Conservation (phyloP, 495 filamentous ascomycete species). For the Neurospora sp. region DNA sequence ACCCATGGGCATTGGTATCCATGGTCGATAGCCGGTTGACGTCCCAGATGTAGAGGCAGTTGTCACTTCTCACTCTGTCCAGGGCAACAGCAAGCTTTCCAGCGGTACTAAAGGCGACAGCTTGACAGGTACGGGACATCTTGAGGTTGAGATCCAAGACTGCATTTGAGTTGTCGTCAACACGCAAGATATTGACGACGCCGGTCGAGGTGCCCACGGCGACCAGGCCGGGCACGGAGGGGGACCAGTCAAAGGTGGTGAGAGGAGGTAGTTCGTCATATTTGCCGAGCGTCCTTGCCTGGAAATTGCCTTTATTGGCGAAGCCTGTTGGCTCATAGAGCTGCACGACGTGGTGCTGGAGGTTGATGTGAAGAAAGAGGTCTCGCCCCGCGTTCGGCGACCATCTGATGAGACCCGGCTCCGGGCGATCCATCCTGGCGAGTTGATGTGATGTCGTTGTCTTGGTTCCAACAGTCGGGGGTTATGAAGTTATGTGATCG, state of each 20-base stretch:
- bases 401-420: slow-evolving; percentile 65
- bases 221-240: slow-evolving; percentile 54
- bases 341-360: slow-evolving; percentile 67
- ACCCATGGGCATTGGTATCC: slow-evolving; percentile 26
- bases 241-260: slow-evolving; percentile 94
- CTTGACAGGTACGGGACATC: slow-evolving; percentile 80
- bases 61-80: slow-evolving; percentile 85
- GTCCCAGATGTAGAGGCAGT: slow-evolving; percentile 91
- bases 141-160: slow-evolving; percentile 69
- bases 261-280: slow-evolving; percentile 75
- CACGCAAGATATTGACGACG: slow-evolving; percentile 68
- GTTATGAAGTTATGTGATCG: background rate
- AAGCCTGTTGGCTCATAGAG: slow-evolving; percentile 63
- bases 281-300: slow-evolving; percentile 59
- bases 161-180: slow-evolving; percentile 55
- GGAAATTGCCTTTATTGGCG: slow-evolving; percentile 42
- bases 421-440: slow-evolving; percentile 39
- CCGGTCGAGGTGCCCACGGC: slow-evolving; percentile 80
- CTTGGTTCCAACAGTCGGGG: background rate
- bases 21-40: slow-evolving; percentile 52
- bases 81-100: slow-evolving; percentile 78
- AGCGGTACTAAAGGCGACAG: slow-evolving; percentile 74
- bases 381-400: slow-evolving; percentile 62
- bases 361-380: slow-evolving; percentile 75
- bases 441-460: background rate